Evolutionary conservation across 2,329 filamentous ascomycete genomes (phyloP), one percentile per base, ranked within the genome.

Genomic region (Elsinoe australis): DNA sequence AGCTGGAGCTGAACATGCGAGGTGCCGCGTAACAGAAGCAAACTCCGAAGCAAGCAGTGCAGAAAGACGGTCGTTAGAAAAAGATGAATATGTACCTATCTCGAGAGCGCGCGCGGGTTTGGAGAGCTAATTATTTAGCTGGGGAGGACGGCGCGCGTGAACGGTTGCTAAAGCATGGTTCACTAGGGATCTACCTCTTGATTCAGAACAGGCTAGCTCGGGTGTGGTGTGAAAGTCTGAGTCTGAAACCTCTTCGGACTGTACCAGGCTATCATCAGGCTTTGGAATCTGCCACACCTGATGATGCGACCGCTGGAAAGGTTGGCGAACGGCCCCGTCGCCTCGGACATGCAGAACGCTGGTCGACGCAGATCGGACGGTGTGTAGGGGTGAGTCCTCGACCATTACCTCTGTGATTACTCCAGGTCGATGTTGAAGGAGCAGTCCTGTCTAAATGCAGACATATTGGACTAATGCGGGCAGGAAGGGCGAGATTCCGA

Each of bases 111-210:
- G 39, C 26, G 26, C 19, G 39, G 39, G 39, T 31, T 26, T 24
- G 24, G 39, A 15, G 17, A 18, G 39, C 12, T 29, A 18, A 32
- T 31, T 18, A 31, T 44, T 31, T 19, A 10, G 18, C 21, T 29
- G 28, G 24, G 21, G 39, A 44, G 14, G 17, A 41, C 32, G 39
- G 24, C 39, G 39, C 39, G 39, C 39, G 31, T 44, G 39, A 44
- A 44, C 39, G 39, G 39, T 44, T 44, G 39, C 39, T 32, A 26
- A 44, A 44, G 39, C 39, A 44, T 32, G 39, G 39, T 44, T 44
- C 39, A 32, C 39, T 32, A 32, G 39, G 24, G 39, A 44, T 44
- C 39, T 44, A 44, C 39, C 26, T 44, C 15, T 31, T 29, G 39
- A 44, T 44, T 44, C 28, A 31, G 39, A 32, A 44, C 2, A 15